These are phyloP conservation scores for Ophiocordyceps unilateralis DNA, from an alignment of 2,329 filamentous ascomycete species.

Conservation along the genomic window DNA sequence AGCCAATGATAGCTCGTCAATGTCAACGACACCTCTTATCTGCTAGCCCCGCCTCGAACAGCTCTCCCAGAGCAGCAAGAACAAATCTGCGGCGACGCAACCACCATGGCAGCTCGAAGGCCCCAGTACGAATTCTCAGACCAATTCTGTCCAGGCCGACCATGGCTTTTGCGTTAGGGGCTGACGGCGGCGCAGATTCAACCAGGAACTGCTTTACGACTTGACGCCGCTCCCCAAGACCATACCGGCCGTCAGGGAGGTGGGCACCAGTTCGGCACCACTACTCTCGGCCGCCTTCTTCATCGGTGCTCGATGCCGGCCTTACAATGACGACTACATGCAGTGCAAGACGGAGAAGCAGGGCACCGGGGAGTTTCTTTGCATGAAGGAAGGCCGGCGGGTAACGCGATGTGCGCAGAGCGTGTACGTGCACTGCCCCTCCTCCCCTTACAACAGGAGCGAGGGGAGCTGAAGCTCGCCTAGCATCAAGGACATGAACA, in stretches of 20 bases:
- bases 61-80: not conserved
- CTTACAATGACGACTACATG: slow-evolving; percentile 99
- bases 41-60: not conserved
- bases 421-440: slow-evolving; percentile 48
- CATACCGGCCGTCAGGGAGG: slow-evolving; percentile 84
- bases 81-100: slow-evolving; percentile 6
- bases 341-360: slow-evolving; percentile 94
- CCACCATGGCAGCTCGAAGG: slow-evolving; percentile 24
- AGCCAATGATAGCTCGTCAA: slow-evolving; percentile 20
- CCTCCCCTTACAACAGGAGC: not conserved
- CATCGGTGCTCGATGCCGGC: slow-evolving; percentile 85
- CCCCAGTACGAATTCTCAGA: slow-evolving; percentile 18
- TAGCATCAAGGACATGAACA: slow-evolving; percentile 90
- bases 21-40: slow-evolving; percentile 21
- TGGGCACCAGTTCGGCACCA: slow-evolving; percentile 84
- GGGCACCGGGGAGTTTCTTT: slow-evolving; percentile 82
- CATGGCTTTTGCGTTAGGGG: no score
- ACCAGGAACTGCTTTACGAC: slow-evolving; percentile 84
- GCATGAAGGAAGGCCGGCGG: slow-evolving; percentile 88
- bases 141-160: not conserved
- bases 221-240: slow-evolving; percentile 84
- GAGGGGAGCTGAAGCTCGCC: not conserved
- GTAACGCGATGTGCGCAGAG: slow-evolving; percentile 92
- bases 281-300: slow-evolving; percentile 88
- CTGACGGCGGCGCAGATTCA: slow-evolving; percentile 51